A percentile compares a stretch with the other conserved stretches of the same genome.
Evolutionary conservation across 495 filamentous ascomycete species (phyloP).

Genomic region (Lasiosphaeris hirsuta): DNA sequence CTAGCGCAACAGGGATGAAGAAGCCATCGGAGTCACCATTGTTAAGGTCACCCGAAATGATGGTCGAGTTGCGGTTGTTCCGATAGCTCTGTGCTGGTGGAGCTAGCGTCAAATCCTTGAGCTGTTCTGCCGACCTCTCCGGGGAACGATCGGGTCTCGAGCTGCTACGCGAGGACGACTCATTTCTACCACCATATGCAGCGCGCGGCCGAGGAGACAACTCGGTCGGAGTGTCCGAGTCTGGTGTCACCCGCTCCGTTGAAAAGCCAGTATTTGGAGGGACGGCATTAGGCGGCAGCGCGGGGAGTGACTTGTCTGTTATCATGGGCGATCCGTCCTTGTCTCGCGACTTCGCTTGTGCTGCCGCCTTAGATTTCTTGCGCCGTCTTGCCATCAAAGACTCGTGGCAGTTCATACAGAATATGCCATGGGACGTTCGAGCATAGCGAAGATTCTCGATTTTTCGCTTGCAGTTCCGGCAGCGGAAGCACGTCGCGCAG

Average conservation of each 20-base stretch:
- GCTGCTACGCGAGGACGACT: conserved; percentile 48
- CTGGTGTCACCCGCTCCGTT: conserved; percentile 66
- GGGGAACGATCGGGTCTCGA: conserved; percentile 49
- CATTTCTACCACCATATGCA: conserved; percentile 39
- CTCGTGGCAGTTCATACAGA: conserved; percentile 99
- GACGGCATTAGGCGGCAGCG: conserved; percentile 74
- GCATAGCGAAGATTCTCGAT: conserved; percentile 99
- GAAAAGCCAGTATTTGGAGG: conserved; percentile 53
- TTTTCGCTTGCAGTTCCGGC: conserved; percentile 95
- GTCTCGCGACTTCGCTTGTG: conserved; percentile 56
- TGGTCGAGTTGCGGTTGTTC: conserved; percentile 68
- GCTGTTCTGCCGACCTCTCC: conserved; percentile 39
- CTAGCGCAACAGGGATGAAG: conserved; percentile 87
- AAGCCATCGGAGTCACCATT: conserved; percentile 66
- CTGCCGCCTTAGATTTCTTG: conserved; percentile 74
- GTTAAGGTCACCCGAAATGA: conserved; percentile 60
- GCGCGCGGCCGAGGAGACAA: conserved; percentile 62
- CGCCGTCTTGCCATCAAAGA: conserved; percentile 93
- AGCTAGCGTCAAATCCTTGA: conserved; percentile 56
- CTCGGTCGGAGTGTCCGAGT: conserved; percentile 73
- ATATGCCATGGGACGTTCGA: conserved; percentile 95
- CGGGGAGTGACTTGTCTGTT: conserved; percentile 90
- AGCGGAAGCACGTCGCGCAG: conserved; percentile 94
- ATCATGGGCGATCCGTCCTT: conserved; percentile 63
- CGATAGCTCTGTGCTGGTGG: conserved; percentile 75